Evolutionary conservation across 768 basidiomycete species (phyloP), one percentile per base, ranked within the genome.

Genomic region (Pluteus cervinus): DNA sequence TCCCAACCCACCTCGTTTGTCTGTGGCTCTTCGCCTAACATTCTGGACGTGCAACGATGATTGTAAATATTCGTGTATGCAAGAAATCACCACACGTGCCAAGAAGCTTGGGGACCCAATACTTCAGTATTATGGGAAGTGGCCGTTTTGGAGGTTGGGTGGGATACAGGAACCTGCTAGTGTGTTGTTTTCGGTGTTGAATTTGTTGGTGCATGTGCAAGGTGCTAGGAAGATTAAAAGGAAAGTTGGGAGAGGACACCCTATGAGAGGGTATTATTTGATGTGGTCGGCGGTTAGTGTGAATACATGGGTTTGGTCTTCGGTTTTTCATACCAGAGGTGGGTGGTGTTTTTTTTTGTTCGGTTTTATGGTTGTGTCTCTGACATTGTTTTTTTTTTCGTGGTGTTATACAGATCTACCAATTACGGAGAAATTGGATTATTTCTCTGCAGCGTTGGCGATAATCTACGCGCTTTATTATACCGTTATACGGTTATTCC

Each of bases 91-190:
- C 4, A 72, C 77, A 44, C 51, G 60, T 6, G 75, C 77, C 23
- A 46, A 73, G n/a, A 36, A 46, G 22, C 48, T 41, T 4, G 73
- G 75, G 0, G 48, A 51, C 26, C 47, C 40, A 2, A 60, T 86
- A 1, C 75, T 86, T 29, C 92, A 96, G 48, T 93, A 86, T 57
- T 76, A 90, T 50, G 96, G 94, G 11, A 98, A 98, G 65, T 98
- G 94, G 94, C 89, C 93, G 0, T 98, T 99, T 57, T 85, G 81
- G 76, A 73, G 93, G 21, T 64, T 86, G 15, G 62, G 68, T n/a
- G 89, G 92, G 21, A 83, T 90, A 58, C 94, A 98, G 53, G 94
- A 99, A 60, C 93, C 94, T 5, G 84, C 92, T 6, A 87, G 88
- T 2, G 92, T 96, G 41, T 59, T 76, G 24, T 96, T 97, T 64